Conservation (phyloP, 371 early-diverging fungal species). For the Mortierella sp. region DNA sequence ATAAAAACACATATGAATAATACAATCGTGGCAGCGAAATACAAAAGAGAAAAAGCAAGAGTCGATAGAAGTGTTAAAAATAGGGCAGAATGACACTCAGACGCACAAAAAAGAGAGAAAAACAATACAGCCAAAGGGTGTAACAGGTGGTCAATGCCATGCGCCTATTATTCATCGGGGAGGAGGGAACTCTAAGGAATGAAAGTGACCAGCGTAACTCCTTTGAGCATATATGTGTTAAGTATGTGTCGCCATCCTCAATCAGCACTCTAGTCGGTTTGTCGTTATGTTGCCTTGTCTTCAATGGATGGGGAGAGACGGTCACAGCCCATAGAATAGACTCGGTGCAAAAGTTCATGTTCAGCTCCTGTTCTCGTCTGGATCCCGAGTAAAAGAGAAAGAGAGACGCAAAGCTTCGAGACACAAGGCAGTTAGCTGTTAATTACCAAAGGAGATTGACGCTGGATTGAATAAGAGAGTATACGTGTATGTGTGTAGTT, state of each 20-base stretch:
- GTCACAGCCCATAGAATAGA: background rate
- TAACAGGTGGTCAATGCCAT: background rate
- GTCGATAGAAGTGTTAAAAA: background rate
- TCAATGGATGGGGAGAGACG: background rate
- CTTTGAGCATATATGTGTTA: background rate
- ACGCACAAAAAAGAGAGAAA: background rate
- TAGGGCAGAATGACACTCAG: constrained; percentile 12
- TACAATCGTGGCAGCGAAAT: background rate
- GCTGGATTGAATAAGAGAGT: background rate
- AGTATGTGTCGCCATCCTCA: background rate
- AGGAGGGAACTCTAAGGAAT: no score
- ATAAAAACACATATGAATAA: constrained; percentile 7
- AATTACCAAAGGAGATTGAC: background rate
- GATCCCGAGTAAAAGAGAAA: background rate
- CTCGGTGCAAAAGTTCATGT: background rate
- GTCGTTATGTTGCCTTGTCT: background rate
- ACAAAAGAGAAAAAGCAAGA: background rate
- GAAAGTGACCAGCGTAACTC: no score
- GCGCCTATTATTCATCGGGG: constrained; percentile 3
- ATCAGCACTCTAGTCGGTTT: background rate
- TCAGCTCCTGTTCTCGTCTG: background rate
- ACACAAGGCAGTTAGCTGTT: background rate
- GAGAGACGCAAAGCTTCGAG: background rate
- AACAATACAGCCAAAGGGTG: background rate
- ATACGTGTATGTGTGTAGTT: background rate